Conservation (phyloP, 2,329 filamentous ascomycete genomes). For the Diaporthe aspalathi region DNA sequence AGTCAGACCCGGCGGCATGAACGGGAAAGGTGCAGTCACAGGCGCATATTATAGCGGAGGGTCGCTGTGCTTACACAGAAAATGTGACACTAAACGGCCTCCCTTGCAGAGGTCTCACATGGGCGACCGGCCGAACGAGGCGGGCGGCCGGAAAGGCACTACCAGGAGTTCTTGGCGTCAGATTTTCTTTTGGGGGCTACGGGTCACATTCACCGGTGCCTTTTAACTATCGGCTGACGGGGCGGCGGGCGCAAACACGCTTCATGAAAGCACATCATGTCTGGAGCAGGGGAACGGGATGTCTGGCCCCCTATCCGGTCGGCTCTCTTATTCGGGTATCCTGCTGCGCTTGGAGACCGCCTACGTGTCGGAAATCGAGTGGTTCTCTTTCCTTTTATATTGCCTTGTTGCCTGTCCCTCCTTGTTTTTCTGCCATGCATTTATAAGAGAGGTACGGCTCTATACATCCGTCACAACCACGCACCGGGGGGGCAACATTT, state of each 20-base stretch:
- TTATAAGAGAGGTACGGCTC: background rate
- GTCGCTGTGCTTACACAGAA: conserved; percentile 32
- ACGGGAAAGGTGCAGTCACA: background rate
- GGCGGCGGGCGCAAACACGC: conserved; percentile 5
- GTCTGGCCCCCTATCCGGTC: background rate
- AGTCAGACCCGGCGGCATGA: conserved; percentile 63
- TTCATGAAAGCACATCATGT: background rate
- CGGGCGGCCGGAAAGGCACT: conserved; percentile 7
- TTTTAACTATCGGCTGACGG: background rate
- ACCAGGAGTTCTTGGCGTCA: conserved; percentile 35
- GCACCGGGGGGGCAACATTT: background rate
- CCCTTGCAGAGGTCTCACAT: conserved; percentile 8
- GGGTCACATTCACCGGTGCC: background rate
- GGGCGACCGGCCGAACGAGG: conserved; percentile 2
- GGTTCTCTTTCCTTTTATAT: background rate
- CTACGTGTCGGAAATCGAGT: background rate
- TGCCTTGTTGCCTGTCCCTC: background rate
- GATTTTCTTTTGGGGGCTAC: background rate
- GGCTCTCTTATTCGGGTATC: conserved; percentile 4
- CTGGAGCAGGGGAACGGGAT: conserved; percentile 16
- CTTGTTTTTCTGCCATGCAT: background rate
- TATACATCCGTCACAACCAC: background rate
- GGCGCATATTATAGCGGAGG: conserved; percentile 22
- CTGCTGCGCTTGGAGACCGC: conserved; percentile 24
- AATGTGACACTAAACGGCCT: conserved; percentile 19